phyloP scores from a whole-genome alignment of 768 basidiomycete species.

The Mycena amicta region DNA sequence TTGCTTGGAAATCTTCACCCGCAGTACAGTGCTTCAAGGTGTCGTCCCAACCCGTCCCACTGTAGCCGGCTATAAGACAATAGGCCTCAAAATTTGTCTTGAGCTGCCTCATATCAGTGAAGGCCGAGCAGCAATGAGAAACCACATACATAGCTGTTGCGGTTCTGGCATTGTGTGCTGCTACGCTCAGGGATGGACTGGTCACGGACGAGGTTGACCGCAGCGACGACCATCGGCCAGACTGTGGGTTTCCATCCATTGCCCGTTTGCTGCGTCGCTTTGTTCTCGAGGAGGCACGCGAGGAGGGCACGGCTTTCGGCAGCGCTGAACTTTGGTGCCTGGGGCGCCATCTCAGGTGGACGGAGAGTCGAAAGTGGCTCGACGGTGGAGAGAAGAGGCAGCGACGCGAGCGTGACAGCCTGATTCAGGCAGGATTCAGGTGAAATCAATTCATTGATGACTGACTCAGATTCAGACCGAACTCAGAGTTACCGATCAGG shows the following conservation, averaged over 20 bases:
- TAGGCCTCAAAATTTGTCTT: background rate
- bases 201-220: background rate
- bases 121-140: background rate
- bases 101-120: background rate
- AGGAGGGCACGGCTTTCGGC: background rate
- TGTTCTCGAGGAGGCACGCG: background rate
- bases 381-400: background rate
- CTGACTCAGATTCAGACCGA: background rate
- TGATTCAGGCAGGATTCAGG: background rate
- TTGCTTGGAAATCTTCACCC: background rate
- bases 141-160: background rate
- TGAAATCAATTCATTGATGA: background rate
- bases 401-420: background rate
- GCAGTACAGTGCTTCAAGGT: background rate
- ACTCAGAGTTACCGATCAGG: background rate
- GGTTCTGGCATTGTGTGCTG: background rate
- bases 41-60: background rate
- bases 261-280: background rate
- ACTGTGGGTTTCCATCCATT: background rate
- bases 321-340: background rate
- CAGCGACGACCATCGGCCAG: background rate
- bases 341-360: background rate
- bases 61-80: background rate
- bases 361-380: background rate
- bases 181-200: background rate